These are phyloP conservation scores for Lepidium africanum DNA, from an alignment of 345 rosid genomes.

Conservation along the genomic window DNA sequence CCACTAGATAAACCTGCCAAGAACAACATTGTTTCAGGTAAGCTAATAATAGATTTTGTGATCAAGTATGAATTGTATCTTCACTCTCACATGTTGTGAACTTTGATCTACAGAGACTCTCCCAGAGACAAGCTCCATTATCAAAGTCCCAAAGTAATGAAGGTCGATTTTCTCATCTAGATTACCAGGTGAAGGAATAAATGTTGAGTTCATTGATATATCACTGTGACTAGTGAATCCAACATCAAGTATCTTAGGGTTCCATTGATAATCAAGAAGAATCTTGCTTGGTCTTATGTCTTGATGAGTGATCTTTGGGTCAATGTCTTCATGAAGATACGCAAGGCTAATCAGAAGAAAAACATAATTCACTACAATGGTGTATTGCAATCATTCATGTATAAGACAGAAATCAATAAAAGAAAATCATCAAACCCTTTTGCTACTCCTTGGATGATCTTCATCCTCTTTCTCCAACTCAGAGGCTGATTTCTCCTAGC, in stretches of 20 bases:
- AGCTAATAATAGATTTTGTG: background rate
- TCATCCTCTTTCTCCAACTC: constrained; percentile 48
- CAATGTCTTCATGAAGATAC: constrained; percentile 66
- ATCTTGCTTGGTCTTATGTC: constrained; percentile 57
- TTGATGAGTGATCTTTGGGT: constrained; percentile 52
- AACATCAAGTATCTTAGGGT: constrained; percentile 58
- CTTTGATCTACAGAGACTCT: constrained; percentile 43
- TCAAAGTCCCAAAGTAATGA: constrained; percentile 60
- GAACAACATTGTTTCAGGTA: background rate
- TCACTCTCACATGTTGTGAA: constrained; percentile 38
- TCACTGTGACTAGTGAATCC: constrained; percentile 30
- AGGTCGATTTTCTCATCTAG: constrained; percentile 43
- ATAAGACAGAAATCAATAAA: background rate
- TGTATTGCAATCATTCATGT: background rate
- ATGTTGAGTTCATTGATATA: background rate
- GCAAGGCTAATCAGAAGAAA: constrained; percentile 45
- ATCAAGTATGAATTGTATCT: background rate
- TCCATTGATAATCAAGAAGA: constrained; percentile 68
- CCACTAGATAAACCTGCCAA: constrained; percentile 43
- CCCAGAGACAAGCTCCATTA: constrained; percentile 69
- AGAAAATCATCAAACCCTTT: constrained; percentile 40
- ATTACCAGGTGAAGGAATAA: constrained; percentile 4
- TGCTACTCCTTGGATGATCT: constrained; percentile 65
- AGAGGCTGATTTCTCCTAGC: constrained; percentile 39
- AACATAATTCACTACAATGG: background rate